Conservation (phyloP, 148 eudicot genomes). For the Camellia lanceoleosa region DNA sequence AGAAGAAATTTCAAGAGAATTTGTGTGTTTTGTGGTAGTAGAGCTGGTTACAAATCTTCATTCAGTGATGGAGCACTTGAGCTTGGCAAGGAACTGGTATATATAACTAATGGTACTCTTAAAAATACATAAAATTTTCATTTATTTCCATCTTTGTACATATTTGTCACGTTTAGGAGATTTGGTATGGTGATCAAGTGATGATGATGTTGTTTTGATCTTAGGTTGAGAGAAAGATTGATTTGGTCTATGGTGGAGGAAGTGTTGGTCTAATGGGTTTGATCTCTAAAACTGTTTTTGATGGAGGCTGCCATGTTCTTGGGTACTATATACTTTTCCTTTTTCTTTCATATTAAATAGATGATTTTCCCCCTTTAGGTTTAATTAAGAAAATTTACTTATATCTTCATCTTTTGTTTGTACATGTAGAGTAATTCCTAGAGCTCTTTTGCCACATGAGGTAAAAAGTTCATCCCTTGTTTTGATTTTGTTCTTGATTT, state of each 20-base stretch:
- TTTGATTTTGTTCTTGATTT: background rate
- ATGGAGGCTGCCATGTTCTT: constrained; percentile 75
- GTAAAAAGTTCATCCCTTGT: constrained; percentile 27
- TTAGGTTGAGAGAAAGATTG: constrained; percentile 61
- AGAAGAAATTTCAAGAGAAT: constrained; percentile 45
- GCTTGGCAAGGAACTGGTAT: constrained; percentile 69
- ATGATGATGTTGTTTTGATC: background rate
- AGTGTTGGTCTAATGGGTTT: constrained; percentile 80
- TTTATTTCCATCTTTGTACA: background rate
- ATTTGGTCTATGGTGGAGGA: constrained; percentile 84
- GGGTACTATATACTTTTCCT: constrained; percentile 40
- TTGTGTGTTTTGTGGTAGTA: constrained; percentile 81
- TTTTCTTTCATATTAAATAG: background rate
- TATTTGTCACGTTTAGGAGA: background rate
- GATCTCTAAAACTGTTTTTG: constrained; percentile 61
- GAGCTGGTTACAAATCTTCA: constrained; percentile 52
- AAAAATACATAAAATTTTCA: background rate
- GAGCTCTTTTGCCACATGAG: constrained; percentile 59
- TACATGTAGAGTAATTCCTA: constrained; percentile 57
- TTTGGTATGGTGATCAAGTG: background rate
- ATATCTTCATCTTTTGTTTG: constrained; percentile 9
- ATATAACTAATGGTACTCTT: background rate
- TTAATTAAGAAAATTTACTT: constrained; percentile 1
- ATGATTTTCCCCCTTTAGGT: background rate
- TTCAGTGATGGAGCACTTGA: constrained; percentile 68